phyloP scores from a whole-genome alignment of 2,329 filamentous ascomycete genomes.

The Graphilbum fragrans region DNA sequence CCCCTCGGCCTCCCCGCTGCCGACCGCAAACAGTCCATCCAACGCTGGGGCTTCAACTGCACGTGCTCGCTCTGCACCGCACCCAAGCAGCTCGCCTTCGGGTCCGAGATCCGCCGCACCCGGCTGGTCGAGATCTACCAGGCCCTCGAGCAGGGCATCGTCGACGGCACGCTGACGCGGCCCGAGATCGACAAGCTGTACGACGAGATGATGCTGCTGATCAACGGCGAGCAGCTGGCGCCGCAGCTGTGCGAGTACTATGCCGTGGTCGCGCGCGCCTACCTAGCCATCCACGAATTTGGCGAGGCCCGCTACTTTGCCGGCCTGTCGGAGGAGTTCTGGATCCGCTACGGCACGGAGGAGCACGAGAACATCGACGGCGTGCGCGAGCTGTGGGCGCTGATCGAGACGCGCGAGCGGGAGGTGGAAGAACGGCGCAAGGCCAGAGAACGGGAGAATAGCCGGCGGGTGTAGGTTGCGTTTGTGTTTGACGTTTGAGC shows the following conservation, averaged over 20 bases:
- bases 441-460: too few relatives aligned
- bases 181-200: slow-evolving; percentile 8
- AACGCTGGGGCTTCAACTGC: slow-evolving; percentile 21
- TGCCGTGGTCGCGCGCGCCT: slow-evolving; percentile 13
- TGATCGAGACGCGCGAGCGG: not conserved
- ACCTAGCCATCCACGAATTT: slow-evolving; percentile 5
- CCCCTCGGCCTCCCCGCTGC: slow-evolving; percentile 13
- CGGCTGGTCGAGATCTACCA: slow-evolving; percentile 14
- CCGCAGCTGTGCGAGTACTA: slow-evolving; percentile 17
- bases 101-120: slow-evolving; percentile 15
- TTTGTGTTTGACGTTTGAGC: too few relatives aligned
- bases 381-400: slow-evolving; percentile 6
- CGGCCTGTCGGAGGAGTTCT: slow-evolving; percentile 8
- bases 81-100: slow-evolving; percentile 11
- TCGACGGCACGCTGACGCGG: slow-evolving; percentile 1
- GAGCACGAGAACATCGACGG: slow-evolving; percentile 9
- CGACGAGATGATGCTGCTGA: slow-evolving; percentile 11
- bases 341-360: slow-evolving; percentile 7
- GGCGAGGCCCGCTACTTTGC: slow-evolving; percentile 4
- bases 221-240: slow-evolving; percentile 14
- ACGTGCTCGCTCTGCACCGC: slow-evolving; percentile 20
- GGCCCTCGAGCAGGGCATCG: slow-evolving; percentile 6
- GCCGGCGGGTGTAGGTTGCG: too few relatives aligned
- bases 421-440: too few relatives aligned
- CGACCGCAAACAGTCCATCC: slow-evolving; percentile 16